These are phyloP conservation scores for Besnoitia besnoiti DNA, from an alignment of 169 alveolate genomes.

Conservation along the genomic window DNA sequence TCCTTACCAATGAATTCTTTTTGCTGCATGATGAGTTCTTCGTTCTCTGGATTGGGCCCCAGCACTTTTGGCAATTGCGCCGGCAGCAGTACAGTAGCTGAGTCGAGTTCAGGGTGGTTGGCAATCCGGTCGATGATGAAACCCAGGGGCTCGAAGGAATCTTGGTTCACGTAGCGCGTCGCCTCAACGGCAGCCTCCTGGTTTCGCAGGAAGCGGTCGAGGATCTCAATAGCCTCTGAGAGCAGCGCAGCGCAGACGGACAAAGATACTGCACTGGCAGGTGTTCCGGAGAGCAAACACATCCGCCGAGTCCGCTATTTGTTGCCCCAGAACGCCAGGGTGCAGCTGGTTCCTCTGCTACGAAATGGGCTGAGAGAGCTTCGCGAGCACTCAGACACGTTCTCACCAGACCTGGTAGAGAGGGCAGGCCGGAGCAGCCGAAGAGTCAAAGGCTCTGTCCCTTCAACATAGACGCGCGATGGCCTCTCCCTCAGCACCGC, in stretches of 20 bases:
- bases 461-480: no score
- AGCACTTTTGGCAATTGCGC: neutral
- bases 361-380: no score
- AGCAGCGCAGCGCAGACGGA: neutral
- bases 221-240: slow-evolving; percentile 6
- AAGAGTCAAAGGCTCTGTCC: no score
- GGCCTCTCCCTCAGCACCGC: no score
- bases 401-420: no score
- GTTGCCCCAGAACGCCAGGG: no score
- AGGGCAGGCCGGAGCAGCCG: no score
- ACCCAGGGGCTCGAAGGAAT: neutral
- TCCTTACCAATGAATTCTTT: neutral
- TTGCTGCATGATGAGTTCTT: slow-evolving; percentile 11
- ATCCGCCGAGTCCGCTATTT: no score
- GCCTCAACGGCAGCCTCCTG: slow-evolving; percentile 22
- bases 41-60: slow-evolving; percentile 9
- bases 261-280: neutral
- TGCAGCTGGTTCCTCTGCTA: no score
- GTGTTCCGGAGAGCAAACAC: no score
- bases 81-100: neutral
- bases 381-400: no score
- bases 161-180: neutral
- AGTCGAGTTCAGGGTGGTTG: neutral
- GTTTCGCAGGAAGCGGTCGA: neutral
- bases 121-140: neutral